These are phyloP conservation scores for Rhododendron molle DNA, from an alignment of 148 eudicot genomes.

Conservation along the genomic window DNA sequence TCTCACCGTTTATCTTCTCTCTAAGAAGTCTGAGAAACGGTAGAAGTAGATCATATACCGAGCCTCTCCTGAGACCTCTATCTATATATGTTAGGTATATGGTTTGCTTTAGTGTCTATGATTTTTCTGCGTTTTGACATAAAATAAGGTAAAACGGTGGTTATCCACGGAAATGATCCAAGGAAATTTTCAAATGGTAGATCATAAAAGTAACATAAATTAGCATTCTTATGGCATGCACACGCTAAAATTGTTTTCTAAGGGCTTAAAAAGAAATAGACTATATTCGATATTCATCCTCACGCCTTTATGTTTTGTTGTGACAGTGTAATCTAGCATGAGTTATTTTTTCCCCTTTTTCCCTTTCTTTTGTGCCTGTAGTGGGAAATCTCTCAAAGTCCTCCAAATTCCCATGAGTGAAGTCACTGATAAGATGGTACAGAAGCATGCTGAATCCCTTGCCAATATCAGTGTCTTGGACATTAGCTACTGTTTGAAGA, in stretches of 20 bases:
- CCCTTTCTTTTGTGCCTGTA: not conserved
- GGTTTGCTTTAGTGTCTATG: not conserved
- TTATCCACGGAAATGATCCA: not conserved
- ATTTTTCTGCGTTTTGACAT: not conserved
- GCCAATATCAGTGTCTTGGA: slow-evolving; percentile 19
- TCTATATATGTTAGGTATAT: not conserved
- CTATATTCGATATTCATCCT: not conserved
- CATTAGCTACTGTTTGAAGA: slow-evolving; percentile 21
- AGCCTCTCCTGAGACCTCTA: not conserved
- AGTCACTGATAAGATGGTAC: slow-evolving; percentile 22
- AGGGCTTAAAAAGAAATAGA: not conserved
- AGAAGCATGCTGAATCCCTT: slow-evolving; percentile 19
- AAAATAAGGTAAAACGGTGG: not conserved
- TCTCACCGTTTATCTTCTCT: not conserved
- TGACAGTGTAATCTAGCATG: not conserved
- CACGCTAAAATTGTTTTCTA: not conserved
- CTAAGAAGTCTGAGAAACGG: not conserved
- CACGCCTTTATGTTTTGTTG: not conserved
- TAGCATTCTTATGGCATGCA: not conserved
- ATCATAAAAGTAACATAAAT: not conserved
- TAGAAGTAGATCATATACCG: not conserved
- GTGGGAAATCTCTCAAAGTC: slow-evolving; percentile 22
- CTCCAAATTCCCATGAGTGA: slow-evolving; percentile 23
- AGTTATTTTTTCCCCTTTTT: not conserved
- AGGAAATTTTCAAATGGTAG: not conserved